Base-by-base conservation (phyloP, 208 protist species). In the Wallacemonas collosoma region DNA sequence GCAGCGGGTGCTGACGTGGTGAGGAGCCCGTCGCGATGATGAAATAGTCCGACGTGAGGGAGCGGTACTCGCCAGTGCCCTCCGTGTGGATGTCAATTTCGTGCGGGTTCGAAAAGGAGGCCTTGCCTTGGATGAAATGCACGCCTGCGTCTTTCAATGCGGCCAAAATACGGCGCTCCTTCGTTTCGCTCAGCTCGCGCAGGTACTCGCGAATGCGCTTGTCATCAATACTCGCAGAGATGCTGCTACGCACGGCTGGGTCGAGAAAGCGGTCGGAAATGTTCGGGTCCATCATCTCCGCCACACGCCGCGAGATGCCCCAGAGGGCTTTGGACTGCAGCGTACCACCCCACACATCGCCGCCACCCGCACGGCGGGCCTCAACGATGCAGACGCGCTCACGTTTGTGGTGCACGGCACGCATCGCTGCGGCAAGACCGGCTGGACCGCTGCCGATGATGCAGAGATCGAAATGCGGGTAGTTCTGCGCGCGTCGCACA, bases 291-390 rank as follows among this genome's bases (percentile, higher is more conserved):
- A 63, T 77, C 41, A 88, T 75, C 6, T 66, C 53, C 1, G 77
- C 76, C 35, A 81, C 75, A 41, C 81, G 87, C 71, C 86, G 82
- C 3, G 80, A 40, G 38, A 94, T 82, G 51, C 89, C 79, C 86
- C 86, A 94, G 68, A 94, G 60, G 53, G 86, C 83, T 70, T 91
- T 91, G 36, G 89, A 91, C 47, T 85, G 86, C 71, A 94, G 72
- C 40, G 88, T 84, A 38, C 89, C 89, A 48, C 79, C 76, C 89
- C 89, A 94, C 17, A 94, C 38, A 50, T 91, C 89, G 17, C 63
- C 55, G n/a, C 89, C 89, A 47, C 89, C 89, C 48, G 88, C 48
- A 36, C 76, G 79, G n/a, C 74, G 45, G 12, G 57, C 53, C 69
- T 94, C 89, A 3, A 94, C 72, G 17, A 94, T 70, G 67, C 85